These are phyloP conservation scores for Phycomyces blakesleeanus DNA, from an alignment of 192 early-diverging fungal species.

Conservation along the genomic window DNA sequence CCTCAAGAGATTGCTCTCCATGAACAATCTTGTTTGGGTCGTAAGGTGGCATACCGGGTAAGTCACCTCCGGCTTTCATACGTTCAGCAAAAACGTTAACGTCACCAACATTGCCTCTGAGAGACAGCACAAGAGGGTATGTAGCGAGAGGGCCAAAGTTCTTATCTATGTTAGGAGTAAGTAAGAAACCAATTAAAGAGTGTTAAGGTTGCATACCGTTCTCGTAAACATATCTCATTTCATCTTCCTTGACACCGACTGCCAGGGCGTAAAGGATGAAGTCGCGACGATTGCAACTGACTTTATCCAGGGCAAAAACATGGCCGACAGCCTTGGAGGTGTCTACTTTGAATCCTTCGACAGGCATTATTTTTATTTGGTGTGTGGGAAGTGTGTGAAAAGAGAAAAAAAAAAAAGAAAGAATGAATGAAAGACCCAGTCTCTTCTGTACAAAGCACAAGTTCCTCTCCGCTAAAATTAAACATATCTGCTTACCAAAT, in stretches of 20 bases:
- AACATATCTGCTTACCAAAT: too few species aligned
- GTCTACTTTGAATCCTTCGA: constrained; percentile 42
- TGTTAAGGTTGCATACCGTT: constrained; percentile 18
- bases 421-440: background rate
- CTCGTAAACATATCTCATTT: constrained; percentile 69
- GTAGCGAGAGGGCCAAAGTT: constrained; percentile 67
- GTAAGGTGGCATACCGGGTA: constrained; percentile 60
- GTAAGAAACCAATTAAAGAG: background rate
- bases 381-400: background rate
- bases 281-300: constrained; percentile 62
- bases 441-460: background rate
- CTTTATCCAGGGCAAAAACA: constrained; percentile 38
- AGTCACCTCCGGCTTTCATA: constrained; percentile 23
- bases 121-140: constrained; percentile 62
- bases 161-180: constrained; percentile 35
- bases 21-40: constrained; percentile 71
- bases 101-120: constrained; percentile 52
- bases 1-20: constrained; percentile 67
- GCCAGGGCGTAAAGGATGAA: constrained; percentile 72
- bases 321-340: constrained; percentile 55
- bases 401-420: background rate
- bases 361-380: constrained; percentile 5
- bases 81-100: constrained; percentile 54
- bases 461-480: too few species aligned
- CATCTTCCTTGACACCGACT: constrained; percentile 53